Base-by-base conservation (phyloP, 208 protist species). In the Acanthamoeba healyi region DNA sequence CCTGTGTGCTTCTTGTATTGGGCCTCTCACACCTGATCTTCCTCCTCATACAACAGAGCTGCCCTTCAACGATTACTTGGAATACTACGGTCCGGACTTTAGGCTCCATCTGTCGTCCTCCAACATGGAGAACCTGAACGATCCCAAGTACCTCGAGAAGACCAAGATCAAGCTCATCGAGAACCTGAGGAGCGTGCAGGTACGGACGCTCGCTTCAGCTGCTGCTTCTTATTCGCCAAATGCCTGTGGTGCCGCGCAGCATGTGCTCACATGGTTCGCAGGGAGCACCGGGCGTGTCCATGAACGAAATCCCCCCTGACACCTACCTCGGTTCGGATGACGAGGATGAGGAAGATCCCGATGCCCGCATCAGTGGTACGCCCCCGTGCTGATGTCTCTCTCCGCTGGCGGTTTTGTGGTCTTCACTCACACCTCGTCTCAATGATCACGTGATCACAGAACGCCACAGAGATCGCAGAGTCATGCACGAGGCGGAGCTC, bases 41-140 rank as follows among this genome's bases (percentile, higher is more conserved):
- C 19, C 32, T 26, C 22, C 79, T 58, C 34, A 10, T 63, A 4
- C 42, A 6, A 14, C 92, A 96, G 95, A 98, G 74, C 79, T 99
- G 17, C 98, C 98, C 26, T 98, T 96, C 94, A 98, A 98, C 89
- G 98, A 98, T 26, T 99, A 98, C 95, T 97, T 98, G 36, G 97
- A 98, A 79, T 99, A 99, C 93, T 99, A 97, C 94, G 97, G 95
- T 1, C 98, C 98, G 14, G 98, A 99, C 34, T 99, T 97, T 84
- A 67, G 95, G 65, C 95, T 99, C 1, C 95, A 98, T 54, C 49
- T 98, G 24, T 79, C 94, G 15, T 61, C 95, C 3, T 95, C 77
- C 17, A 93, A 93, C 65, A 90, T 93, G 74, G 58, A 96, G 54
- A 94, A 95, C 77, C 44, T 92, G 24, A 97, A 97, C 65, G 92